Percentiles rank a stretch among this genome's conserved stretches.
These are phyloP conservation scores for Hemisphaericaspora lyxosophila DNA, from an alignment of 1,139 yeast genomes.

Conservation along the genomic window DNA sequence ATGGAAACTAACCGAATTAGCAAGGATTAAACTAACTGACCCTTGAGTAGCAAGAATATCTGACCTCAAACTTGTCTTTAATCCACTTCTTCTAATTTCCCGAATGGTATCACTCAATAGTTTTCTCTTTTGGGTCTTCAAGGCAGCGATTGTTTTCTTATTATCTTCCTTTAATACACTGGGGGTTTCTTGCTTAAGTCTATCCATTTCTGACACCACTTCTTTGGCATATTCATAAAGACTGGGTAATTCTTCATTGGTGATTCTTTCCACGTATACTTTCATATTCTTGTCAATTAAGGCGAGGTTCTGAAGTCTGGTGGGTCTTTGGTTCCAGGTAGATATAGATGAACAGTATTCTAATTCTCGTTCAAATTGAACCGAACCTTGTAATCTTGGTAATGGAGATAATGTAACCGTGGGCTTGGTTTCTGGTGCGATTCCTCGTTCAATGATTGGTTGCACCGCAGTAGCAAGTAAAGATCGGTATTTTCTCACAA, in stretches of 20 bases:
- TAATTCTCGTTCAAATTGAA: conserved; percentile 16
- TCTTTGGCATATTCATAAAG: conserved; percentile 55
- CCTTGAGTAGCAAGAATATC: conserved; percentile 64
- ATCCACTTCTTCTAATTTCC: conserved; percentile 73
- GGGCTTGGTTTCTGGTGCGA: conserved; percentile 24
- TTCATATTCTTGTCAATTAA: conserved; percentile 58
- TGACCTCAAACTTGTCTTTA: conserved; percentile 63
- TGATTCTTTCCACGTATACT: conserved; percentile 42
- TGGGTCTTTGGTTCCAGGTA: conserved; percentile 57
- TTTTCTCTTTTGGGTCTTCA: conserved; percentile 78
- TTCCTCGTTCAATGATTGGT: conserved; percentile 62
- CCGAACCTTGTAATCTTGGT: conserved; percentile 17
- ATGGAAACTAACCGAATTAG: conserved; percentile 50
- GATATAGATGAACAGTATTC: conserved; percentile 26
- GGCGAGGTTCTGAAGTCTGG: conserved; percentile 49
- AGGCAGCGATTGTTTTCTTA: conserved; percentile 68
- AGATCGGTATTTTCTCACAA: conserved; percentile 78
- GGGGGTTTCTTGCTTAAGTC: conserved; percentile 78
- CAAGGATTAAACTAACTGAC: conserved; percentile 61
- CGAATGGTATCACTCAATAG: conserved; percentile 73
- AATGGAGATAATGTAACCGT: conserved; percentile 7
- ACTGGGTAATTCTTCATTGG: conserved; percentile 33
- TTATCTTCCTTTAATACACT: conserved; percentile 64
- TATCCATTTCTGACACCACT: conserved; percentile 57
- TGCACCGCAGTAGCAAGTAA: conserved; percentile 56